Base-by-base conservation (phyloP, 192 early-diverging fungal genomes). In the Backusella morwellensis region DNA sequence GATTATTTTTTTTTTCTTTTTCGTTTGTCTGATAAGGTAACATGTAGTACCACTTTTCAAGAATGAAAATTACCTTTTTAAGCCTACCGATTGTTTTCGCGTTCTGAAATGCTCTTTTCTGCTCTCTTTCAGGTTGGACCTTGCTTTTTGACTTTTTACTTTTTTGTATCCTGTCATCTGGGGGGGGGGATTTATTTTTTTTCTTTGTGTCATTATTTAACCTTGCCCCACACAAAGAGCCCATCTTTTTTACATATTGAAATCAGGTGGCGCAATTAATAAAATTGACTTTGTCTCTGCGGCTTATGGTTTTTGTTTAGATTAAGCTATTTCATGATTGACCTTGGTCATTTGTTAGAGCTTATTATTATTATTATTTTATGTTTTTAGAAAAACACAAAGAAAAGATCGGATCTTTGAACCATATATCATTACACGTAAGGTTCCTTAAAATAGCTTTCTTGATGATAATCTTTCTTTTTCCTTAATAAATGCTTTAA, bases 131-230 rank as follows among this genome's bases (percentile, higher is more conserved):
- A 63, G 21, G 23, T 63, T 29, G 23, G 26, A 29, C 11, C 56
- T 63, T 63, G 56, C 2, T 63, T 11, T 63, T 63, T 63, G 56
- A 63, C 56, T 63, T 63, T 23, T 63, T 63, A 4, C 56, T 63
- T 63, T 63, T 63, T 63, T 63, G 56, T 63, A 63, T 29, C 56
- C 56, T 63, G 56, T 63, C 56, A 63, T 63, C 56, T 63, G 56
- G 19, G 42, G 14, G 56, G 19, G 42, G 14, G 47, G 26, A 29
- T 32, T 63, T 63, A 3, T 9, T 29, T 26, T 59, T 23, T 29
- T 63, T 23, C 21, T 63, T 63, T 63, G 56, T 63, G 12, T 14
- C 23, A 63, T 63, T 29, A 29, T 63, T 63, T 63, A 29, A 63
- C 3, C 23, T 63, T 63, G 26, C 21, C 56, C 56, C 56, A 63